phyloP scores from a whole-genome alignment of 2,329 filamentous ascomycete genomes.

The Chaetomium globosum region DNA sequence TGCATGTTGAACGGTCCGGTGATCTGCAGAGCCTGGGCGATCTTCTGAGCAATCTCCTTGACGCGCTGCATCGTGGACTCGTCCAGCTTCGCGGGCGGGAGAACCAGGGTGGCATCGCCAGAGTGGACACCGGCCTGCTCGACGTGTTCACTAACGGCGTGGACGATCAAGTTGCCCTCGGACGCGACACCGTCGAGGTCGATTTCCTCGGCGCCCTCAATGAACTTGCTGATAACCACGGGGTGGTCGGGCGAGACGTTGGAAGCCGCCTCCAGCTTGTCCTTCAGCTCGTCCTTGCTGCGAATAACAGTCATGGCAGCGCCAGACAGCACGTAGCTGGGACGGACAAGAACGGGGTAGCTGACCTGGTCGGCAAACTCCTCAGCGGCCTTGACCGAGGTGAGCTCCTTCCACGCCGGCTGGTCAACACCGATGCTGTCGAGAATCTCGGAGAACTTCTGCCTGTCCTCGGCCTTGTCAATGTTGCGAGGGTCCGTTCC shows the following conservation, averaged over 20 bases:
- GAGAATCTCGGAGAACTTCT: slow-evolving; percentile 97
- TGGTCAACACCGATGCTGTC: slow-evolving; percentile 97
- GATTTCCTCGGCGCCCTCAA: slow-evolving; percentile 94
- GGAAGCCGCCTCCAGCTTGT: slow-evolving; percentile 89
- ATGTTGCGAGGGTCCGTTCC: slow-evolving; percentile 93
- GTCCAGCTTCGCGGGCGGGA: slow-evolving; percentile 82
- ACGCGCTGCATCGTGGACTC: slow-evolving; percentile 77
- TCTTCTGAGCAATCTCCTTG: slow-evolving; percentile 95
- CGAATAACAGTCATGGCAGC: slow-evolving; percentile 98
- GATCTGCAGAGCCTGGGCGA: slow-evolving; percentile 95
- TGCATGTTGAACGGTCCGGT: slow-evolving; percentile 99
- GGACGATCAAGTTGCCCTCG: slow-evolving; percentile 81
- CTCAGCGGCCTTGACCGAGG: slow-evolving; percentile 84
- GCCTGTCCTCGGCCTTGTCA: slow-evolving; percentile 95
- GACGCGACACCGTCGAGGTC: slow-evolving; percentile 93
- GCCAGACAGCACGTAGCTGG: slow-evolving; percentile 93
- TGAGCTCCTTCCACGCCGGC: slow-evolving; percentile 96
- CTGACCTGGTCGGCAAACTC: slow-evolving; percentile 80
- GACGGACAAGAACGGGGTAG: slow-evolving; percentile 93
- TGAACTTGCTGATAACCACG: slow-evolving; percentile 98
- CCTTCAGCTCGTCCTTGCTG: slow-evolving; percentile 83
- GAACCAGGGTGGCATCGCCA: slow-evolving; percentile 90
- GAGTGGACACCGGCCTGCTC: slow-evolving; percentile 98
- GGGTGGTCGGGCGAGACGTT: slow-evolving; percentile 94
- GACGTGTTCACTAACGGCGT: slow-evolving; percentile 93